Base-by-base conservation (phyloP, 345 rosid species). In the Pistacia vera region DNA sequence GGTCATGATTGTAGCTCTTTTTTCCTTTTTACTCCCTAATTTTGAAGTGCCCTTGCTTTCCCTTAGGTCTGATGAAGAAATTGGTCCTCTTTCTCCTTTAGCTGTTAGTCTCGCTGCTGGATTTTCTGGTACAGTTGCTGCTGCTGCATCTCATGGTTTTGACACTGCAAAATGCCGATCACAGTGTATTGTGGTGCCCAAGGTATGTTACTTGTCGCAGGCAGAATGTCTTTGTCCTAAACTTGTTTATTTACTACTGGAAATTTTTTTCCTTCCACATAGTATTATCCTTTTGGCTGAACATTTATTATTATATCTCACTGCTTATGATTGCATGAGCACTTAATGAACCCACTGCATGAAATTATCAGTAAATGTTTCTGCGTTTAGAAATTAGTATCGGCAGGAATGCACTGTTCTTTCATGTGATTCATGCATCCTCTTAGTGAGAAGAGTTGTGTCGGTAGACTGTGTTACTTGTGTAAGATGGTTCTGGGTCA, bases 71-170 rank as follows among this genome's bases (percentile, higher is more conserved):
- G 88, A 92, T 79, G 97, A 88, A 77, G 98, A 92, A 73, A 72
- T 92, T 11, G 95, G 92, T 61, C 92, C 97, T 1, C 82, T 96
- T 79, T 83, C 93, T 76, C 95, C 97, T 0, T 59, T 92, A 63
- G 80, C 88, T 55, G 81, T 87, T 76, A 96, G 93, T 75, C 72
- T 91, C 72, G 93, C 97, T 0, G 98, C 98, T 76, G 97, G 95
- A 22, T 75, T 93, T 77, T 93, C 98, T 0, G 95, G 98, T 79
- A 80, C 88, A 38, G 18, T 90, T 74, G 99, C 93, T 78, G 97
- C 98, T 72, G 98, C 95, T 59, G 95, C 90, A 76, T 96, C 99
- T 68, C 99, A 93, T 73, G 81, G 92, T 86, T 92, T 96, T 73
- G 99, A 93, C 84, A 96, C 98, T 25, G 91, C 97, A 12, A 92